Conservation (phyloP, 2,329 filamentous ascomycete genomes). For the Fusarium torulosum region DNA sequence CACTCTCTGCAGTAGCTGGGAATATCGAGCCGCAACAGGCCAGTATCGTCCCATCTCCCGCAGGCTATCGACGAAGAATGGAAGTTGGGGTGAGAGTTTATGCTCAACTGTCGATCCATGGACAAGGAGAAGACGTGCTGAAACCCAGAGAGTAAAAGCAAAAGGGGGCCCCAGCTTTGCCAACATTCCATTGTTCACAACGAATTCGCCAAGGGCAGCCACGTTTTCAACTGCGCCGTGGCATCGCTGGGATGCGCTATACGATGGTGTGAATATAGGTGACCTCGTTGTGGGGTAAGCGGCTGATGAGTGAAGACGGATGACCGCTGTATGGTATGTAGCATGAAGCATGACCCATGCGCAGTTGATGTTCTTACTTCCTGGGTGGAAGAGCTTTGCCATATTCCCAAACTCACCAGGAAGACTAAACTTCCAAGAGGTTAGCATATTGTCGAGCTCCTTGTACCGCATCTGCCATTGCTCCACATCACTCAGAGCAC, state of each 20-base stretch:
- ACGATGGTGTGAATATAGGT: constrained; percentile 89
- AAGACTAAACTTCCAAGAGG: constrained; percentile 85
- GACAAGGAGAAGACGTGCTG: constrained; percentile 85
- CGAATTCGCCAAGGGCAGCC: constrained; percentile 80
- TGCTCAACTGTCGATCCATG: constrained; percentile 92
- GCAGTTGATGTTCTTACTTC: constrained; percentile 78
- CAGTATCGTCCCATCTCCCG: constrained; percentile 85
- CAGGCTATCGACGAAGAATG: constrained; percentile 85
- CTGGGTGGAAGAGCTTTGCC: constrained; percentile 79
- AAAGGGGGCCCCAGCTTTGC: constrained; percentile 89
- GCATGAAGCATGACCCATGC: constrained; percentile 93
- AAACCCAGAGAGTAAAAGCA: constrained; percentile 93
- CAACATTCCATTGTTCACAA: constrained; percentile 79
- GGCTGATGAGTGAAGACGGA: constrained; percentile 90
- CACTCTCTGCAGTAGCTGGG: constrained; percentile 81
- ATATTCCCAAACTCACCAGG: constrained; percentile 88
- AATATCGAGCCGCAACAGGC: constrained; percentile 88
- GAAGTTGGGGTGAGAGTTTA: constrained; percentile 82
- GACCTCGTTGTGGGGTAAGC: constrained; percentile 92
- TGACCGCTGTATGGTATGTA: constrained; percentile 89
- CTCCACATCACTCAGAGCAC: constrained; percentile 85
- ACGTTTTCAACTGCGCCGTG: constrained; percentile 87
- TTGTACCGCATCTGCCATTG: constrained; percentile 90
- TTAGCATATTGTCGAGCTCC: constrained; percentile 83
- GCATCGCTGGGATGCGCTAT: constrained; percentile 85